Evolutionary conservation across 345 rosid species (phyloP), one percentile per base, ranked within the genome.

Genomic region (Cardamine chenopodiifolia): DNA sequence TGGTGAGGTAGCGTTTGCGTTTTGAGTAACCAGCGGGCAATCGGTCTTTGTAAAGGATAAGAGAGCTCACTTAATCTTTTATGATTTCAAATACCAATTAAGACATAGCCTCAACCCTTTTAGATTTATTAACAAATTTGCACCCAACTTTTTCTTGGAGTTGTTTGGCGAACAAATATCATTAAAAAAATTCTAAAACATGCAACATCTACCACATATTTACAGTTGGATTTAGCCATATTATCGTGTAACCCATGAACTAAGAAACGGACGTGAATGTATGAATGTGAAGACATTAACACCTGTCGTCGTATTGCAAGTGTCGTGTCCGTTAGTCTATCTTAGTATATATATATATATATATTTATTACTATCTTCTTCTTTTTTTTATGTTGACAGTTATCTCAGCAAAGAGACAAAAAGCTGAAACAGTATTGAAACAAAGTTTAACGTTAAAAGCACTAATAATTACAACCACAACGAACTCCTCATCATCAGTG

Each of bases 391-490:
- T n/a, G 45, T 29, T 42, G 53, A 14, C 2, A 3, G 25, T 9
- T 25, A 29, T 63, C 7, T 5, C 25, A 8, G 5, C 35, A 15
- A 26, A 66, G 61, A 40, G 19, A 60, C 56, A 68, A 68, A 75
- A 68, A 29, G 74, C 74, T 60, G 79, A 50, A 60, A 60, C 62
- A 31, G 22, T 12, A 35, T 8, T 54, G 57, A 53, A 5, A 76
- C 34, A 69, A 62, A 44, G 63, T 68, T 40, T n/a, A 67, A 66
- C 58, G 59, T 58, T 48, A 62, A 76, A 76, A 62, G 80, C 80
- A 76, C 59, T 76, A 34, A 76, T 76, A 76, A 76, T 76, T 76
- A 76, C 80, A 76, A 45, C 71, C 34, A 62, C 75, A 44, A 45
- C 35, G 60, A 55, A 45, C 60, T 69, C 52, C 60, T 68, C 79